A percentile compares a stretch with the other conserved stretches of the same genome.
These are phyloP conservation scores for Tetrapyrgos nigripes DNA, from an alignment of 1,284 basidiomycete species.

Conservation along the genomic window DNA sequence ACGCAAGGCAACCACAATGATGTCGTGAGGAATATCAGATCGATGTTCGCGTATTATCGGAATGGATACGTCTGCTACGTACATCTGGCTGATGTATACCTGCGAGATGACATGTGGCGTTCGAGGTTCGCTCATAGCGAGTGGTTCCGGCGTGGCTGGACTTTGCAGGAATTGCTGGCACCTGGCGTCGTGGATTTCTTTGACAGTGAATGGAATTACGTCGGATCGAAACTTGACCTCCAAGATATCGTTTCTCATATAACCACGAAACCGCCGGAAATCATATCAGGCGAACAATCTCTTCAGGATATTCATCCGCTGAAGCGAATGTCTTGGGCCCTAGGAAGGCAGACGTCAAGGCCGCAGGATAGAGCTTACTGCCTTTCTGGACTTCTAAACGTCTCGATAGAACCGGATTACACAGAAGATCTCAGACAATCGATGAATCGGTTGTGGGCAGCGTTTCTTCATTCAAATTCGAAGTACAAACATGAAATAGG, in stretches of 20 bases:
- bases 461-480: too few species aligned
- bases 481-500: too few species aligned
- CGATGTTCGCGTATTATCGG: too few species aligned
- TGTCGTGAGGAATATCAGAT: too few species aligned
- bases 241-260: not conserved
- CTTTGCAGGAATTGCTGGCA: not conserved
- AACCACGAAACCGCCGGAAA: not conserved
- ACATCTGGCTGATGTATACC: too few species aligned
- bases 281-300: not conserved
- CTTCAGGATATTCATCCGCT: not conserved
- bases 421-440: too few species aligned
- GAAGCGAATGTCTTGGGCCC: not conserved
- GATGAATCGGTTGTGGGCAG: too few species aligned
- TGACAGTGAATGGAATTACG: not conserved
- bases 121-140: not conserved
- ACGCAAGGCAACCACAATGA: not conserved
- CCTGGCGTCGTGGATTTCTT: not conserved
- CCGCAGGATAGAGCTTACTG: not conserved
- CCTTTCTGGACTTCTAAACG: not conserved
- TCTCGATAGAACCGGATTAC: not conserved
- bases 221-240: not conserved
- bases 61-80: too few species aligned
- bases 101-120: not conserved
- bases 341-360: not conserved
- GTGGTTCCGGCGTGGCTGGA: not conserved